These are phyloP conservation scores for Tolypocladium tundrense DNA, from an alignment of 2,329 filamentous ascomycete genomes.

Conservation along the genomic window DNA sequence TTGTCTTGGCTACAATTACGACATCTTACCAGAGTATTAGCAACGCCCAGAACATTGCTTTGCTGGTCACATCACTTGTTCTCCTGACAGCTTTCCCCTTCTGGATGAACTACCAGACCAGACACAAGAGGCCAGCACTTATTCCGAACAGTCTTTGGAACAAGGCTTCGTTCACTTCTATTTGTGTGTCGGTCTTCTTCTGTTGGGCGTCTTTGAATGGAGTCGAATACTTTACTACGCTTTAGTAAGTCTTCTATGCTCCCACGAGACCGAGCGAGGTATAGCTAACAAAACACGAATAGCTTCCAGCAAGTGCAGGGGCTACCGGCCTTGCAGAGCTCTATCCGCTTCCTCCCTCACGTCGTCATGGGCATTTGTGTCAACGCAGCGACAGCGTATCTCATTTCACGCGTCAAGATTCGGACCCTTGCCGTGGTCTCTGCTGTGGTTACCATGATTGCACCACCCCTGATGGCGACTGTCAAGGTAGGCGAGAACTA, in stretches of 20 bases:
- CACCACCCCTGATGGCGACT: slow-evolving; percentile 45
- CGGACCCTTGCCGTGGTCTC: slow-evolving; percentile 27
- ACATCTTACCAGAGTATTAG: slow-evolving; percentile 26
- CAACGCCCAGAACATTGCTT: slow-evolving; percentile 28
- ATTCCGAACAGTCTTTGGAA: slow-evolving; percentile 52
- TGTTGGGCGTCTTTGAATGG: slow-evolving; percentile 35
- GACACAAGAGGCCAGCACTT: slow-evolving; percentile 36
- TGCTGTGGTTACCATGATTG: slow-evolving; percentile 31
- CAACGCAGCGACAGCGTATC: slow-evolving; percentile 31
- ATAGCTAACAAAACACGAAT: background rate
- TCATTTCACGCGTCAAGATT: slow-evolving; percentile 27
- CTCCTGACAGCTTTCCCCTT: slow-evolving; percentile 38
- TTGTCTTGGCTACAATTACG: slow-evolving; percentile 37
- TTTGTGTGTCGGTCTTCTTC: slow-evolving; percentile 41
- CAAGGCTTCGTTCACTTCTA: slow-evolving; percentile 41
- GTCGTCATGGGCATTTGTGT: slow-evolving; percentile 30
- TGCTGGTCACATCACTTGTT: slow-evolving; percentile 31
- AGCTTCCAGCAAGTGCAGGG: slow-evolving; percentile 39
- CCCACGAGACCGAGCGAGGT: background rate
- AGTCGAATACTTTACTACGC: slow-evolving; percentile 35
- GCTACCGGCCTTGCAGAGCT: slow-evolving; percentile 32
- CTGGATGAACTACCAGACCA: slow-evolving; percentile 44
- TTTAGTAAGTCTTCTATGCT: slow-evolving; percentile 26
- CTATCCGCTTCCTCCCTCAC: slow-evolving; percentile 36
- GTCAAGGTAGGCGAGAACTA: slow-evolving; percentile 36